Conservation (phyloP, 106 monocot genomes). For the Agapanthus africanus region DNA sequence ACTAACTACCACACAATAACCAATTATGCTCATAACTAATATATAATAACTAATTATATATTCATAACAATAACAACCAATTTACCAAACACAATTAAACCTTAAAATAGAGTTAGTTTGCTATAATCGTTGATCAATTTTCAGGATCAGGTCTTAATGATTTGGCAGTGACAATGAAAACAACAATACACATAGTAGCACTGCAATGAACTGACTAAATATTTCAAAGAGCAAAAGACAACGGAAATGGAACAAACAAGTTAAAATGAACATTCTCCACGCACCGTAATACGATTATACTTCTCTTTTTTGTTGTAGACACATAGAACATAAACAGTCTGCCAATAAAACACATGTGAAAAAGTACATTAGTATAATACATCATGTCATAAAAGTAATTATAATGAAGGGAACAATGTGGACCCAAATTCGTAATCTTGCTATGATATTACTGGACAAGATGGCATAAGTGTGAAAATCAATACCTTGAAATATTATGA, state of each 20-base stretch:
- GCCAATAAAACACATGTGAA: slow-evolving; percentile 8
- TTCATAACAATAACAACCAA: too few relatives aligned
- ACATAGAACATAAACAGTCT: slow-evolving; percentile 84
- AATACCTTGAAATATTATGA: not conserved
- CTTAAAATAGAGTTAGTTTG: not conserved
- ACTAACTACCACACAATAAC: too few relatives aligned
- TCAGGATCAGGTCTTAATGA: not conserved
- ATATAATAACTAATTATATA: too few relatives aligned
- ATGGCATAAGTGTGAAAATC: not conserved
- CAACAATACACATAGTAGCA: not conserved
- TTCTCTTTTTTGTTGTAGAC: slow-evolving; percentile 94
- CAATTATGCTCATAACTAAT: too few relatives aligned
- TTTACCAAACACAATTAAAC: not conserved
- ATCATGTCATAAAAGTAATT: too few relatives aligned
- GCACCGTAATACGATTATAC: slow-evolving; percentile 63
- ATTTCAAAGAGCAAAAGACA: not conserved
- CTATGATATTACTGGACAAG: not conserved
- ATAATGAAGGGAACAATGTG: slow-evolving; percentile 5
- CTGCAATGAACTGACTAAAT: not conserved
- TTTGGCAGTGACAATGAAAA: not conserved
- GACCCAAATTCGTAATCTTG: not conserved
- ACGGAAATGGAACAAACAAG: not conserved
- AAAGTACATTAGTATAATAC: not conserved
- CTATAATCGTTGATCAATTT: not conserved
- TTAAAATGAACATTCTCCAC: slow-evolving; percentile 9